phyloP scores from a whole-genome alignment of 306 rosid species.

The cucumber (Cucumis sativus) region Cucumber_9930_V3 NC_026656.2:17499501-17500000 shows the following conservation, averaged over 20 bases:
- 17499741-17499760: neutral
- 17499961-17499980: slow-evolving; percentile 64
- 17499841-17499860: neutral
- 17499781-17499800: neutral
- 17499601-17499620: neutral
- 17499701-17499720: neutral
- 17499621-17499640: neutral
- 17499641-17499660: neutral
- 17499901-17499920: slow-evolving; percentile 70
- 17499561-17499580: neutral
- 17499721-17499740: neutral
- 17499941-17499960: slow-evolving; percentile 62
- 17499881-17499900: slow-evolving; percentile 62
- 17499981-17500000: slow-evolving; percentile 57
- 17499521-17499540: neutral
- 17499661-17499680: neutral
- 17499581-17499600: neutral
- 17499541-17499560: neutral
- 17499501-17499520: neutral
- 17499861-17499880: slow-evolving; percentile 13
- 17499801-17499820: neutral
- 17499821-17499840: neutral
- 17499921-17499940: slow-evolving; percentile 75
- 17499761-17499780: neutral
- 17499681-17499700: neutral